phyloP scores from a whole-genome alignment of 2,329 filamentous ascomycete genomes.

The Pseudocercospora vitis region DNA sequence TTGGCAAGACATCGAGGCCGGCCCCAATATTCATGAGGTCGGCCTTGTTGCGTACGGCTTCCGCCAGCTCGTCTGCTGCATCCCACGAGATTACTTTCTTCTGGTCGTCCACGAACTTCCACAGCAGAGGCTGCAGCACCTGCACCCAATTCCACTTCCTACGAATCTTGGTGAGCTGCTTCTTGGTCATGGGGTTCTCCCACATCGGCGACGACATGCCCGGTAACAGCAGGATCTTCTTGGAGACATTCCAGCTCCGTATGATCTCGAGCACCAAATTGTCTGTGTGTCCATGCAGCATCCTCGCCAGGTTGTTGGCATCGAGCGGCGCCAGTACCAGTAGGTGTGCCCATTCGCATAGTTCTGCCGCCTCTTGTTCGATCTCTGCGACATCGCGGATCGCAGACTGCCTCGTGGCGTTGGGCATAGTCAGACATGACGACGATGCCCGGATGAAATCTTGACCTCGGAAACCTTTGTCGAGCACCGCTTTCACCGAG shows the following conservation, averaged over 20 bases:
- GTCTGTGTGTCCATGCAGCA: constrained; percentile 81
- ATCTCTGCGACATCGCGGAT: constrained; percentile 32
- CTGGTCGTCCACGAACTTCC: constrained; percentile 63
- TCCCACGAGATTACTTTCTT: constrained; percentile 55
- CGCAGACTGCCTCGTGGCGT: constrained; percentile 29
- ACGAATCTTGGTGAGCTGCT: constrained; percentile 79
- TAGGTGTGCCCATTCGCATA: constrained; percentile 86
- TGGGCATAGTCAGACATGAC: constrained; percentile 36
- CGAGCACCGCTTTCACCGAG: constrained; percentile 38
- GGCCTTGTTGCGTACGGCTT: constrained; percentile 74
- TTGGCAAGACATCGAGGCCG: constrained; percentile 58
- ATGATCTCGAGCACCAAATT: constrained; percentile 78
- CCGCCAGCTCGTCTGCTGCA: constrained; percentile 68
- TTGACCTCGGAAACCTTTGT: constrained; percentile 35
- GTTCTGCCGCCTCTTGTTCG: constrained; percentile 55
- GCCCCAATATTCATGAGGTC: constrained; percentile 72
- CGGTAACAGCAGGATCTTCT: constrained; percentile 80
- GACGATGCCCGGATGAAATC: constrained; percentile 37
- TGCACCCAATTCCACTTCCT: constrained; percentile 85
- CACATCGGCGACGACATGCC: constrained; percentile 89
- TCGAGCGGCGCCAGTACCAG: constrained; percentile 82
- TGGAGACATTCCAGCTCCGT: constrained; percentile 82
- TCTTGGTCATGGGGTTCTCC: constrained; percentile 85
- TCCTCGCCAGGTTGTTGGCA: constrained; percentile 79
- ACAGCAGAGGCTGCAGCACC: constrained; percentile 76